phyloP scores from a whole-genome alignment of 1,284 basidiomycete species.

The Ganoderma sinense region DNA sequence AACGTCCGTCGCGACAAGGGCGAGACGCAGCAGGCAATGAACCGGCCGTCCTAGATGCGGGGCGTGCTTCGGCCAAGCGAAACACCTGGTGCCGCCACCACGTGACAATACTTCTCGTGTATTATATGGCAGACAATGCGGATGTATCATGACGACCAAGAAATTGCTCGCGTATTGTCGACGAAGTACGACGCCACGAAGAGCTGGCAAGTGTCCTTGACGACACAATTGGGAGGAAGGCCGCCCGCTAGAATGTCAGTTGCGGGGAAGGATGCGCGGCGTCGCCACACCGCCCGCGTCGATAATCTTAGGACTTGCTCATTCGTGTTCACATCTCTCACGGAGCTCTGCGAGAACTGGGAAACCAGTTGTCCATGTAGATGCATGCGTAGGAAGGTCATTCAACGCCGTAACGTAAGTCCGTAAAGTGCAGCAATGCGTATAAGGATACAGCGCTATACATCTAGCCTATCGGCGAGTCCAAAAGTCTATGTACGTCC shows the following conservation, averaged over 20 bases:
- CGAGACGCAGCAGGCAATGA: constrained; percentile 58
- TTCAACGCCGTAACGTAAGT: neutral
- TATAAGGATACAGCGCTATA: neutral
- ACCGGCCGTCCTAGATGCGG: constrained; percentile 33
- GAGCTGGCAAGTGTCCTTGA: neutral
- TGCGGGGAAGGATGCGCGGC: neutral
- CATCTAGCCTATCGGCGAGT: neutral
- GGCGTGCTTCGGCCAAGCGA: neutral
- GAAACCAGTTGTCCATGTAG: neutral
- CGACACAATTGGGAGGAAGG: neutral
- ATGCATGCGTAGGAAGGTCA: neutral
- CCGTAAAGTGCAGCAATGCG: neutral
- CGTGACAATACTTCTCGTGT: neutral
- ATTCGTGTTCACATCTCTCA: too few relatives aligned
- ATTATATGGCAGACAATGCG: neutral
- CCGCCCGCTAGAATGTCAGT: neutral
- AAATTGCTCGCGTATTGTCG: neutral
- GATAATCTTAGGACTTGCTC: neutral
- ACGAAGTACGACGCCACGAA: neutral
- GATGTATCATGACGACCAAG: neutral
- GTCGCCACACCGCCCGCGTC: neutral
- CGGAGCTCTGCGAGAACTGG: too few relatives aligned
- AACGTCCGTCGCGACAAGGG: constrained; percentile 69
- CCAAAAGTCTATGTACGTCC: neutral
- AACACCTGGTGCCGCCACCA: neutral